Percentiles rank a stretch among this genome's conserved stretches.
Evolutionary conservation across 2,329 filamentous ascomycete species (phyloP).

Genomic region (Calonectria pseudoturangicola): DNA sequence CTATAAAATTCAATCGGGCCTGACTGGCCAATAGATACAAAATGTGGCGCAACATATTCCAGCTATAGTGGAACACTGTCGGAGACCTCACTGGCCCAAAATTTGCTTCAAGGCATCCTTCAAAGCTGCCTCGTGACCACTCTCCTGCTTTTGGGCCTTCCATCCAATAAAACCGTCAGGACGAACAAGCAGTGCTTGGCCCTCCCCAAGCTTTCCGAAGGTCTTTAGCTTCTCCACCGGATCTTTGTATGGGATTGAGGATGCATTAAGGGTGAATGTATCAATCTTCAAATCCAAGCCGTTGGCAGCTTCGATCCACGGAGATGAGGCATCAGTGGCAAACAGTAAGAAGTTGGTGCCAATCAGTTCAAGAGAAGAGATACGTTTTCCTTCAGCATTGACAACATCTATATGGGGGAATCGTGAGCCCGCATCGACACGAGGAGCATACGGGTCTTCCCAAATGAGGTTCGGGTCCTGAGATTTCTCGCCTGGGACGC

Average conservation of each 20-base stretch:
- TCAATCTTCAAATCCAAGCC: conserved; percentile 7
- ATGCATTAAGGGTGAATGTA: conserved; percentile 5
- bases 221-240: conserved; percentile 9
- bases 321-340: not conserved
- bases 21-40: not conserved
- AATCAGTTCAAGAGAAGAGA: conserved; percentile 2
- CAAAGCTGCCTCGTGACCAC: not conserved
- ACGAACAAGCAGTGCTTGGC: conserved; percentile 4
- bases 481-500: not conserved
- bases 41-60: not conserved
- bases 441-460: conserved; percentile 10
- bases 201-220: conserved; percentile 8
- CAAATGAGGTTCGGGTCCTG: not conserved
- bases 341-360: conserved; percentile 3
- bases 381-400: not conserved
- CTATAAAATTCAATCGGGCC: not conserved
- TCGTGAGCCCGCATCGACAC: not conserved
- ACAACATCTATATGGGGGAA: conserved; percentile 6
- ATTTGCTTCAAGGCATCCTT: not conserved
- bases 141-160: conserved; percentile 6
- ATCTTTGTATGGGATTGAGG: not conserved
- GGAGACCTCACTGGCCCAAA: not conserved
- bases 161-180: conserved; percentile 10
- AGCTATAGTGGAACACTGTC: not conserved
- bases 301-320: conserved; percentile 12